Evolutionary conservation across 805 yeast genomes (phyloP).

Genomic region (Nakazawaea ishiwadae): DNA sequence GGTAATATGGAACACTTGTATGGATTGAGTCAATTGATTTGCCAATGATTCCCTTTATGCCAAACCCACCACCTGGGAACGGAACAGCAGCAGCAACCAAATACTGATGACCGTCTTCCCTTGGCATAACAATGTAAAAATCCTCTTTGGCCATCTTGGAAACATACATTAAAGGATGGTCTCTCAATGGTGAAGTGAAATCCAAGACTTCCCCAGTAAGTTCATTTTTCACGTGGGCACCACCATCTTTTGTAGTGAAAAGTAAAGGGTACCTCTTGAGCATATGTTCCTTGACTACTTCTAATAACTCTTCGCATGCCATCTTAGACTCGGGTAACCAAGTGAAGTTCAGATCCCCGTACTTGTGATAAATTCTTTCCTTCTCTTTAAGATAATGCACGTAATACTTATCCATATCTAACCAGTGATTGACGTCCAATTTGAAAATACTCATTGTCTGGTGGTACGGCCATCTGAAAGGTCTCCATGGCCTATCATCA

Average conservation of each 20-base stretch:
- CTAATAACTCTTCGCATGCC: conserved; percentile 60
- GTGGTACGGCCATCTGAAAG: conserved; percentile 75
- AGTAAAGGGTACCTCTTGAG: conserved; percentile 55
- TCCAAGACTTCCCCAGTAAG: conserved; percentile 59
- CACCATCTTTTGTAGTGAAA: conserved; percentile 44
- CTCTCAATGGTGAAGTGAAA: conserved; percentile 52
- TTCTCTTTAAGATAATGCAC: conserved; percentile 62
- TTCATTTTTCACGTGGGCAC: conserved; percentile 53
- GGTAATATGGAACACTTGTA: conserved; percentile 63
- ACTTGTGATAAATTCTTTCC: conserved; percentile 47
- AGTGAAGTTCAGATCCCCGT: conserved; percentile 57
- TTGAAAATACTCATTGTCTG: conserved; percentile 73
- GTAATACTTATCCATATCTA: conserved; percentile 75
- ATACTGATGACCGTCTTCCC: conserved; percentile 54
- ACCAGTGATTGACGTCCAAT: conserved; percentile 67
- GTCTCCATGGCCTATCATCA: conserved; percentile 78
- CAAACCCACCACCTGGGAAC: conserved; percentile 74
- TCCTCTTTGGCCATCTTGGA: conserved; percentile 73
- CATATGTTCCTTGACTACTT: conserved; percentile 56
- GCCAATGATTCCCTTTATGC: conserved; percentile 57
- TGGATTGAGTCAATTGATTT: conserved; percentile 59
- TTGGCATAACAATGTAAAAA: conserved; percentile 56
- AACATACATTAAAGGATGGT: conserved; percentile 57
- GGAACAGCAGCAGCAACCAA: conserved; percentile 73
- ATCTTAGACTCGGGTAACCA: conserved; percentile 62